phyloP scores from a whole-genome alignment of 306 rosid species.

The Adenanthera pavonina region DNA sequence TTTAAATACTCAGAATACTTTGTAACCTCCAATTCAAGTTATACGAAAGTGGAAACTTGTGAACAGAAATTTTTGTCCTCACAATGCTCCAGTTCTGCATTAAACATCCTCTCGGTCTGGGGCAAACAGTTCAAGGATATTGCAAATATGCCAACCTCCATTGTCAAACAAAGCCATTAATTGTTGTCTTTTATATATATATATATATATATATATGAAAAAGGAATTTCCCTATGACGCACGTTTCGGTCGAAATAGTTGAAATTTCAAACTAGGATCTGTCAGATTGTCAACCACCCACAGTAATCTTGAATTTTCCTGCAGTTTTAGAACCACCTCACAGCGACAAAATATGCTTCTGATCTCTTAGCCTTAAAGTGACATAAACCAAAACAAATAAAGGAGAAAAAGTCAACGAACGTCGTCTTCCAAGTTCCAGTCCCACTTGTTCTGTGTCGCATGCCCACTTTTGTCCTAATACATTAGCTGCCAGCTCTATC shows the following conservation, averaged over 20 bases:
- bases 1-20: neutral
- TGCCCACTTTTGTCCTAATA: neutral
- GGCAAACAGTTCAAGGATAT: neutral
- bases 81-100: too few relatives aligned
- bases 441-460: constrained; percentile 2
- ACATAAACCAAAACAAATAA: constrained; percentile 31
- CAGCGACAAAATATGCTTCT: constrained; percentile 12
- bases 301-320: neutral
- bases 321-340: neutral
- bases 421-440: neutral
- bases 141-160: neutral
- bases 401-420: constrained; percentile 26
- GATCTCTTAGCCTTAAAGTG: constrained; percentile 28
- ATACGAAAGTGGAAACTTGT: neutral
- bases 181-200: neutral
- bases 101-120: neutral
- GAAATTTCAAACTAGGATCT: neutral
- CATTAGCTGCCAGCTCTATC: neutral
- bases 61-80: too few relatives aligned
- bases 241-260: neutral
- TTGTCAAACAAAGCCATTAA: neutral
- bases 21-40: neutral
- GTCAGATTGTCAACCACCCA: constrained; percentile 11
- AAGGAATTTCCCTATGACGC: neutral
- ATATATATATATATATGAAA: too few relatives aligned